These are phyloP conservation scores for Sanguinoderma infundibulare DNA, from an alignment of 1,284 basidiomycete species.

Conservation along the genomic window DNA sequence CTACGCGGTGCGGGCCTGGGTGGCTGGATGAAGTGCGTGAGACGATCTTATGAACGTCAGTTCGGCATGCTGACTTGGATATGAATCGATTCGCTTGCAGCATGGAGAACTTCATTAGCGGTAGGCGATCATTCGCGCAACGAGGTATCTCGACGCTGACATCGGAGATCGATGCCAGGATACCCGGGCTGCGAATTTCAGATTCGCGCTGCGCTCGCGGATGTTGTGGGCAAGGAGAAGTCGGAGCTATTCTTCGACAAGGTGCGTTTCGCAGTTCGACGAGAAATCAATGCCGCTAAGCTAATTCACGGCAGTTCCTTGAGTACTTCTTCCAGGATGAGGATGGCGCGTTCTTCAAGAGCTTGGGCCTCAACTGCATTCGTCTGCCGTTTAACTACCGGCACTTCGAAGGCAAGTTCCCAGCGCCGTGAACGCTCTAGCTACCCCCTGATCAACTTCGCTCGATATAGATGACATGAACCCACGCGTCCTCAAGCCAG, in stretches of 20 bases:
- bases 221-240: slow-evolving; percentile 71
- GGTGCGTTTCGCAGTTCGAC: slow-evolving; percentile 40
- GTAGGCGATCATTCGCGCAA: slow-evolving; percentile 26
- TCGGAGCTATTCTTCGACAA: slow-evolving; percentile 82
- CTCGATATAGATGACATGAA: slow-evolving; percentile 64
- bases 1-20: slow-evolving; percentile 71
- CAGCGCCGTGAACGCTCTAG: slow-evolving; percentile 30
- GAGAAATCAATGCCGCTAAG: no score
- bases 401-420: slow-evolving; percentile 55
- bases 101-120: slow-evolving; percentile 70
- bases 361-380: slow-evolving; percentile 74
- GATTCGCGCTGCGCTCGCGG: slow-evolving; percentile 68
- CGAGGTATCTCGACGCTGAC: neutral
- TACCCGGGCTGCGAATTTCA: slow-evolving; percentile 71
- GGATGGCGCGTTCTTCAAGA: slow-evolving; percentile 74
- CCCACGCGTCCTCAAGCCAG: slow-evolving; percentile 61
- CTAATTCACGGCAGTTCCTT: slow-evolving; percentile 55
- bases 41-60: neutral
- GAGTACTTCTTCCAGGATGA: slow-evolving; percentile 76
- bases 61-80: neutral
- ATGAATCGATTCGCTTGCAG: slow-evolving; percentile 32
- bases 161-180: slow-evolving; percentile 35
- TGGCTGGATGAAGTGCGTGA: slow-evolving; percentile 70
- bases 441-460: neutral
- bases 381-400: slow-evolving; percentile 71